Conservation (phyloP, 176 grass and related monocot species). For the Zoysia pacifica region DNA sequence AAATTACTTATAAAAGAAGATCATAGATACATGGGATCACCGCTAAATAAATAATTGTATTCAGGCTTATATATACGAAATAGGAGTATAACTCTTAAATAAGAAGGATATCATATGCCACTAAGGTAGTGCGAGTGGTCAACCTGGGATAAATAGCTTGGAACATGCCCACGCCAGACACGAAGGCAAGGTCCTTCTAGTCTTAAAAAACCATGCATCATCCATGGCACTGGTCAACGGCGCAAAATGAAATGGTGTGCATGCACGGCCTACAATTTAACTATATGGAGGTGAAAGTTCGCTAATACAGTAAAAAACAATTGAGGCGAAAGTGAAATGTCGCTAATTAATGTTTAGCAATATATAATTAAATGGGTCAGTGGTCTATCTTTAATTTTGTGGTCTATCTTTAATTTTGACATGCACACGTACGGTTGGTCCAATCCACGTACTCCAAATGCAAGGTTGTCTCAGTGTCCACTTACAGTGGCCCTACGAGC, state of each 20-base stretch:
- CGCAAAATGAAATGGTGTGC: neutral
- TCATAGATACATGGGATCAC: no score
- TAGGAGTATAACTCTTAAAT: no score
- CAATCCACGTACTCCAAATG: neutral
- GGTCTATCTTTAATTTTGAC: neutral
- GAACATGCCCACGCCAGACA: neutral
- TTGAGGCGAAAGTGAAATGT: constrained; percentile 1
- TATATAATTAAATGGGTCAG: neutral
- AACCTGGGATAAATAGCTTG: no score
- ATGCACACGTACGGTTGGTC: neutral
- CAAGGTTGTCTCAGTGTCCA: neutral
- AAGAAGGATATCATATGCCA: no score
- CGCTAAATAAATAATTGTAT: no score
- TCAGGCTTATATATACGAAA: no score
- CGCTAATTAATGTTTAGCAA: neutral
- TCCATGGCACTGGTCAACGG: neutral
- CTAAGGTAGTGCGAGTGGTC: no score
- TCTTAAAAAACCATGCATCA: neutral
- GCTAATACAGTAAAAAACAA: neutral
- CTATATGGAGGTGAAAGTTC: neutral
- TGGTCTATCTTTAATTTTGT: neutral
- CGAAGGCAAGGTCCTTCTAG: neutral
- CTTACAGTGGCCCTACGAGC: neutral
- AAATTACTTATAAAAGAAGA: no score
- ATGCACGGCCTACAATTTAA: neutral